phyloP scores from a whole-genome alignment of 345 rosid species.

The Laguncularia racemosa region DNA sequence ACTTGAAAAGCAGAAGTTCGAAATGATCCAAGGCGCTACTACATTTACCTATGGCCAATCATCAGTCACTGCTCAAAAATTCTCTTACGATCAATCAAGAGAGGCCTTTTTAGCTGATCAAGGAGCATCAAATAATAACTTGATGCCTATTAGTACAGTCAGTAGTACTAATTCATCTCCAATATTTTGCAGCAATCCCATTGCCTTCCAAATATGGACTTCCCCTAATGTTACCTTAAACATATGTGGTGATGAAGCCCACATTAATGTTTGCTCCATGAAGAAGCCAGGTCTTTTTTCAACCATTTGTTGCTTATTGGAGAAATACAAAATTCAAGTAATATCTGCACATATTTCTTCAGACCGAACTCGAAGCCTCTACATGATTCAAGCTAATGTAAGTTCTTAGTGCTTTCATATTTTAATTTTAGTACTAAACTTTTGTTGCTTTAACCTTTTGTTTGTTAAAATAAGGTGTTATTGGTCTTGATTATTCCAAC shows the following conservation, averaged over 20 bases:
- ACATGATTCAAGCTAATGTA: slow-evolving; percentile 34
- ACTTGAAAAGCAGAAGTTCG: slow-evolving; percentile 40
- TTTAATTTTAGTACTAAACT: background rate
- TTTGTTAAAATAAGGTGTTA: background rate
- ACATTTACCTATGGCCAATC: slow-evolving; percentile 7
- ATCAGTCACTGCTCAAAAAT: slow-evolving; percentile 19
- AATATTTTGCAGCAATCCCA: slow-evolving; percentile 19
- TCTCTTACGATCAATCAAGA: slow-evolving; percentile 10
- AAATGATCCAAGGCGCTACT: slow-evolving; percentile 29
- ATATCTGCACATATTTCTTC: slow-evolving; percentile 44
- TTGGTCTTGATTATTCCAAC: background rate
- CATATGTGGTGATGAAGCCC: slow-evolving; percentile 41
- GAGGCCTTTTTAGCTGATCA: slow-evolving; percentile 52
- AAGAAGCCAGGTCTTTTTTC: slow-evolving; percentile 33
- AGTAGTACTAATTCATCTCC: slow-evolving; percentile 16
- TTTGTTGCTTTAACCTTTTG: background rate
- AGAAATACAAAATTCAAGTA: slow-evolving; percentile 43
- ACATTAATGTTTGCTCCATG: slow-evolving; percentile 34
- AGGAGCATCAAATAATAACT: slow-evolving; percentile 16
- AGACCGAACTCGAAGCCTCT: slow-evolving; percentile 21
- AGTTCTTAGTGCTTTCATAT: background rate
- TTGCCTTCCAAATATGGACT: slow-evolving; percentile 42
- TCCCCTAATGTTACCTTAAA: slow-evolving; percentile 44
- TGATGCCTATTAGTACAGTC: background rate
- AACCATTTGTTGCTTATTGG: slow-evolving; percentile 29